Conservation (phyloP, 768 basidiomycete genomes). For the Amyloporia xantha region DNA sequence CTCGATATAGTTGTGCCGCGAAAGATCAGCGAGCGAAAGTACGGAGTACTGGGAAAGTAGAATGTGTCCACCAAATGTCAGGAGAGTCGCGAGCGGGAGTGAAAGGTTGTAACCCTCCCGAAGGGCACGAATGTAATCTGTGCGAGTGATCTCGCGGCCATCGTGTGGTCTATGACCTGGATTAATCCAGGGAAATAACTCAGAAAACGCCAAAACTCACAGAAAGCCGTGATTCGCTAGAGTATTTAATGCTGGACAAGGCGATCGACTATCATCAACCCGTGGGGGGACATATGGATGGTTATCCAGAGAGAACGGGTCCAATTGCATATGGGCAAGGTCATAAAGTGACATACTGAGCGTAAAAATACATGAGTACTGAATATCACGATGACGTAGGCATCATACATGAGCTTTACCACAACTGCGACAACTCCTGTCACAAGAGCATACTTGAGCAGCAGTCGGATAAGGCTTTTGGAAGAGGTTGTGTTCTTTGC, state of each 20-base stretch:
- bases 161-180: slow-evolving; percentile 11
- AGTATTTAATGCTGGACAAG: slow-evolving; percentile 50
- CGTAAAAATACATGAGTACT: neutral
- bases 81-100: slow-evolving; percentile 16
- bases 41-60: slow-evolving; percentile 7
- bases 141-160: slow-evolving; percentile 10
- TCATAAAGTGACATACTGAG: neutral
- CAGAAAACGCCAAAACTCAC: neutral
- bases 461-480: neutral
- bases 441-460: slow-evolving; percentile 1
- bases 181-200: neutral
- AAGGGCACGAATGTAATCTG: slow-evolving; percentile 17
- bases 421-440: neutral
- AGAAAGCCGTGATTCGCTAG: slow-evolving; percentile 54
- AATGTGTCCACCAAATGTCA: slow-evolving; percentile 13
- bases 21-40: slow-evolving; percentile 18
- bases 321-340: neutral
- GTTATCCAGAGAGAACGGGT: neutral
- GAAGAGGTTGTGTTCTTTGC: neutral
- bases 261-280: slow-evolving; percentile 18
- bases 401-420: neutral
- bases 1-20: slow-evolving; percentile 23
- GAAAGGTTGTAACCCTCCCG: slow-evolving; percentile 18
- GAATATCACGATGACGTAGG: neutral
- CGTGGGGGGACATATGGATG: slow-evolving; percentile 5